Evolutionary conservation across 2,329 filamentous ascomycete species (phyloP).

Genomic region (Diaporthe helianthi): DNA sequence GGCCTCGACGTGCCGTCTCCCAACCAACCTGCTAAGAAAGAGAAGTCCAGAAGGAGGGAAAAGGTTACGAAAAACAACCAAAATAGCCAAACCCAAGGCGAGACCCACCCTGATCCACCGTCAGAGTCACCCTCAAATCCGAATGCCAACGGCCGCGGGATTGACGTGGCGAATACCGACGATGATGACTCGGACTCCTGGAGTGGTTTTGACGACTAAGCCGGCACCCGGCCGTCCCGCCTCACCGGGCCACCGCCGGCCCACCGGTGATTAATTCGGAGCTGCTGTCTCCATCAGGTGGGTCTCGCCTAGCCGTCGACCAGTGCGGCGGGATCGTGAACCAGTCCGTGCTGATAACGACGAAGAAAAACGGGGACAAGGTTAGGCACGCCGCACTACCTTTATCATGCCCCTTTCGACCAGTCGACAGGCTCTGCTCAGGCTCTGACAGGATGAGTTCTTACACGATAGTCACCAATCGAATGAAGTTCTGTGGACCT

Average conservation of each 20-base stretch:
- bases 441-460: background rate
- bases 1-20: background rate
- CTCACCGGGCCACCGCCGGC: background rate
- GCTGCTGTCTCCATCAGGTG: background rate
- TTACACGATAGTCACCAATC: no score
- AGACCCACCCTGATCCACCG: background rate
- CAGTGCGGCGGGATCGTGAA: background rate
- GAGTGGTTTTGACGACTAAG: conserved; percentile 34
- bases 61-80: background rate
- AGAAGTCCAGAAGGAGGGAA: background rate
- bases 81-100: background rate
- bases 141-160: conserved; percentile 9
- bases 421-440: background rate
- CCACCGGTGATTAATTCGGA: background rate
- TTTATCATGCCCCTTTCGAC: background rate
- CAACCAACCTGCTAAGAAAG: background rate
- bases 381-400: background rate
- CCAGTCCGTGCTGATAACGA: background rate
- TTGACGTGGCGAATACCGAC: conserved; percentile 21
- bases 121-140: background rate
- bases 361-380: background rate
- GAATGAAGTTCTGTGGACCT: no score
- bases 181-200: conserved; percentile 30
- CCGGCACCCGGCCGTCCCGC: background rate
- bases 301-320: background rate